Percentiles rank a stretch among this genome's conserved stretches.
Conservation (phyloP, 2,329 filamentous ascomycete genomes). For the Drechslerella coelobrocha region DNA sequence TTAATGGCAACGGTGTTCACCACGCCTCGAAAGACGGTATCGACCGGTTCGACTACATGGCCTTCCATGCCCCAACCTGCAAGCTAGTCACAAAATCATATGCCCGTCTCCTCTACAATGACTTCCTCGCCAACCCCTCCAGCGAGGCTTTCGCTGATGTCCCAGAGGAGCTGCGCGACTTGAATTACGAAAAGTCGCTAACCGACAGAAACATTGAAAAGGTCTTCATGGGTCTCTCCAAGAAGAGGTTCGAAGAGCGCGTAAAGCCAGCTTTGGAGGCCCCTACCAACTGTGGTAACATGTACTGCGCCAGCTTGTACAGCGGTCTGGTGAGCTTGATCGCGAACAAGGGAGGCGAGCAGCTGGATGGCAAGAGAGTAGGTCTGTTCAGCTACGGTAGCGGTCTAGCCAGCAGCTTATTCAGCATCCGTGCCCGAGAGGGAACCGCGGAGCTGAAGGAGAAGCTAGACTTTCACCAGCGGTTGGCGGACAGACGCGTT, state of each 20-base stretch:
- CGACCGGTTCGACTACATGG: conserved; percentile 82
- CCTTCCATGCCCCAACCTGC: conserved; percentile 85
- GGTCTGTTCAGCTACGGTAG: conserved; percentile 81
- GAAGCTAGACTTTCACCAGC: conserved; percentile 72
- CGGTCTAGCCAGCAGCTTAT: conserved; percentile 74
- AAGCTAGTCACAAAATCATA: conserved; percentile 88
- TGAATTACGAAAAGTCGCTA: conserved; percentile 80
- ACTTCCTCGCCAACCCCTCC: conserved; percentile 75
- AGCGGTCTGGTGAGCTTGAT: conserved; percentile 68
- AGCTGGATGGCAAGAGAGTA: conserved; percentile 74
- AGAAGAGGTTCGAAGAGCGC: conserved; percentile 82
- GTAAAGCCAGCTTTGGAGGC: conserved; percentile 76
- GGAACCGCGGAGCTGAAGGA: conserved; percentile 73
- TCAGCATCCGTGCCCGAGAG: conserved; percentile 75
- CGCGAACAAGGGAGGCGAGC: conserved; percentile 68
- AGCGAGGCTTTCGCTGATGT: conserved; percentile 75
- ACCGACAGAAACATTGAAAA: conserved; percentile 84
- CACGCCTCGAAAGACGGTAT: conserved; percentile 67
- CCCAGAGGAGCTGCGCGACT: conserved; percentile 74
- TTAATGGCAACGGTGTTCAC: conserved; percentile 57
- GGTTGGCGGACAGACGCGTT: conserved; percentile 70
- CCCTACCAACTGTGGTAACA: conserved; percentile 75
- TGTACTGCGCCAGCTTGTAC: conserved; percentile 69
- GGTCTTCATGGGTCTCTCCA: conserved; percentile 81
- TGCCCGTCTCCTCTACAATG: conserved; percentile 82